Conservation (phyloP, 352 stramenopile genomes). For the Phytophthora aleatoria region DNA sequence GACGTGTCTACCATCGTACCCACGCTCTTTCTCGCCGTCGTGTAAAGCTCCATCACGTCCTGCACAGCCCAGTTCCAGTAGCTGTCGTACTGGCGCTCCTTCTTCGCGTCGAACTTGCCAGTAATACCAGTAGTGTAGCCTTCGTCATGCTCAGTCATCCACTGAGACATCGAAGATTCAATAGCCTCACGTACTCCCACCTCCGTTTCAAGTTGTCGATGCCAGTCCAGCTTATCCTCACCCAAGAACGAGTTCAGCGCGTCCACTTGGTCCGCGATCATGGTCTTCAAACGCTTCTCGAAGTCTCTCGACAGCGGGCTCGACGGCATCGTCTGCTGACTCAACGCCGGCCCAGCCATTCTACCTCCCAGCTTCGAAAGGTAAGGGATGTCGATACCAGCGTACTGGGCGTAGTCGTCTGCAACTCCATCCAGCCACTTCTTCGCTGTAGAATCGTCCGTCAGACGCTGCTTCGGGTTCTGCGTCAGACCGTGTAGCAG, state of each 20-base stretch:
- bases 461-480: constrained; percentile 73
- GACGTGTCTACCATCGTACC: constrained; percentile 43
- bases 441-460: constrained; percentile 67
- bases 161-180: constrained; percentile 56
- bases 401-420: constrained; percentile 75
- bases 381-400: constrained; percentile 65
- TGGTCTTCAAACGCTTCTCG: constrained; percentile 57
- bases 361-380: constrained; percentile 44
- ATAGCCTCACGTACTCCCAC: constrained; percentile 54
- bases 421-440: constrained; percentile 79
- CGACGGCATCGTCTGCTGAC: constrained; percentile 34
- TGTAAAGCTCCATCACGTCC: constrained; percentile 69
- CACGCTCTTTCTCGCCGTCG: constrained; percentile 45
- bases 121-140: constrained; percentile 58
- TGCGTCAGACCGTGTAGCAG: constrained; percentile 75
- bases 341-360: constrained; percentile 37
- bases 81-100: constrained; percentile 79
- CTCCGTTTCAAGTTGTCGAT: constrained; percentile 57
- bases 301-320: constrained; percentile 50
- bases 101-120: constrained; percentile 69
- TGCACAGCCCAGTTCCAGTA: constrained; percentile 86
- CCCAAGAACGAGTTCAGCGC: constrained; percentile 55
- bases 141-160: constrained; percentile 64
- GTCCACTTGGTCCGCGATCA: constrained; percentile 62
- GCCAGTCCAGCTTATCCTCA: constrained; percentile 56